Conservation (phyloP, 2,329 filamentous ascomycete genomes). For the Talaromyces funiculosus region DNA sequence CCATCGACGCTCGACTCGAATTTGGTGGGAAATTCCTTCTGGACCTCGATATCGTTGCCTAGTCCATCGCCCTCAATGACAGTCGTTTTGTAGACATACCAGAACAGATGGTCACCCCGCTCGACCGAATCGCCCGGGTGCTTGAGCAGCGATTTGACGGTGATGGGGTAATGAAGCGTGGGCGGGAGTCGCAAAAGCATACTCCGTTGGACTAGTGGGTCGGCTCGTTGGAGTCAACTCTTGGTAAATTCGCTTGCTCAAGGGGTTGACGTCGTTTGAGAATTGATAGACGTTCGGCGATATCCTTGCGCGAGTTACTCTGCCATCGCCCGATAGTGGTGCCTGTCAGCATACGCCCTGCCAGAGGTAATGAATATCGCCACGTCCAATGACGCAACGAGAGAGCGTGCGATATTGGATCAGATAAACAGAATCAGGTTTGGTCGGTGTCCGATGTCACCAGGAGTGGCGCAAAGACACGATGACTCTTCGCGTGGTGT, state of each 20-base stretch:
- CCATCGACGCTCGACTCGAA: constrained; percentile 85
- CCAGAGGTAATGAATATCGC: background rate
- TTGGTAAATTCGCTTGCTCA: background rate
- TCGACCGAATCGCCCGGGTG: constrained; percentile 67
- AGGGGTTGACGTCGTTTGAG: background rate
- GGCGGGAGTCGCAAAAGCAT: constrained; percentile 46
- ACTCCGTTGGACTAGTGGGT: constrained; percentile 16
- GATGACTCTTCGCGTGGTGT: background rate
- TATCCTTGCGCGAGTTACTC: background rate
- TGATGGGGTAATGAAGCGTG: constrained; percentile 84
- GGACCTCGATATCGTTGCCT: constrained; percentile 64
- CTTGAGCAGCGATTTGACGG: constrained; percentile 78
- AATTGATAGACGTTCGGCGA: background rate
- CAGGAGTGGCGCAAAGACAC: background rate
- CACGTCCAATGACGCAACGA: background rate
- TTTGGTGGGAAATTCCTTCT: constrained; percentile 66
- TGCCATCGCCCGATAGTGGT: constrained; percentile 6
- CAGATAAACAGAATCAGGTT: too few species aligned
- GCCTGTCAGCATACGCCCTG: constrained; percentile 2
- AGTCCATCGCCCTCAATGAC: constrained; percentile 64
- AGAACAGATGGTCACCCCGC: constrained; percentile 71
- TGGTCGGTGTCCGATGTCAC: background rate
- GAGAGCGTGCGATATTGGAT: background rate
- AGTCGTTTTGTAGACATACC: constrained; percentile 78
- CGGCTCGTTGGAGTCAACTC: background rate